Evolutionary conservation across 169 alveolate species (phyloP).

Genomic region (Plasmodium blacklocki): DNA sequence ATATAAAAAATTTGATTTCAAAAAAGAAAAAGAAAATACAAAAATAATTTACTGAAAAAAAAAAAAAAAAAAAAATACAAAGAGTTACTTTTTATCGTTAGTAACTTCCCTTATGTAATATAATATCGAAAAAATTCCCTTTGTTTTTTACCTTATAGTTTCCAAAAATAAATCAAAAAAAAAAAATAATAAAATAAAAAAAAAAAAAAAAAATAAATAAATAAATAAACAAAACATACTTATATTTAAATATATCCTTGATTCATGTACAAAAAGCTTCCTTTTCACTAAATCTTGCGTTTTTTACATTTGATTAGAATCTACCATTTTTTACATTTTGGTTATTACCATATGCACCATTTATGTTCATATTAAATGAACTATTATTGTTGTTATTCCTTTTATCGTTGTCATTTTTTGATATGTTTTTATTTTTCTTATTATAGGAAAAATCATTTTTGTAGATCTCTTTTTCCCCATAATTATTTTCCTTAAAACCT

Average conservation of each 20-base stretch:
- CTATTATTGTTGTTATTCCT: slow-evolving; percentile 13
- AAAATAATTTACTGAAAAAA: too few relatives aligned
- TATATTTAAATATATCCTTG: too few relatives aligned
- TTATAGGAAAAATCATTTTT: slow-evolving; percentile 35
- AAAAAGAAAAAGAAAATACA: too few relatives aligned
- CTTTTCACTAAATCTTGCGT: too few relatives aligned
- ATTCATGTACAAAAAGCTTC: too few relatives aligned
- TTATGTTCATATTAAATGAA: slow-evolving; percentile 16
- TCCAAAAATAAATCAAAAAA: slow-evolving; percentile 4
- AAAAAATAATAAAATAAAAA: background rate
- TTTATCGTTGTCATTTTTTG: slow-evolving; percentile 41
- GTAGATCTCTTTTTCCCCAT: slow-evolving; percentile 20
- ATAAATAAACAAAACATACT: background rate
- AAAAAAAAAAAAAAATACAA: too few relatives aligned
- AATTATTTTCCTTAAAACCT: slow-evolving; percentile 79
- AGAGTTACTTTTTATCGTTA: too few relatives aligned
- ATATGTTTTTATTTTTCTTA: slow-evolving; percentile 33
- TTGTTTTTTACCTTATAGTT: slow-evolving; percentile 31
- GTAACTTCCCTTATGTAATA: background rate
- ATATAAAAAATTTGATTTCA: too few relatives aligned
- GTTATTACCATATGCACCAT: slow-evolving; percentile 9
- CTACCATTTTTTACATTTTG: slow-evolving; percentile 17
- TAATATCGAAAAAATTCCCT: slow-evolving; percentile 39
- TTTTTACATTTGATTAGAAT: slow-evolving; percentile 14
- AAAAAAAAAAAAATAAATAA: background rate